Evolutionary conservation across 2,329 filamentous ascomycete species (phyloP).

Genomic region (Colletotrichum abscissum): DNA sequence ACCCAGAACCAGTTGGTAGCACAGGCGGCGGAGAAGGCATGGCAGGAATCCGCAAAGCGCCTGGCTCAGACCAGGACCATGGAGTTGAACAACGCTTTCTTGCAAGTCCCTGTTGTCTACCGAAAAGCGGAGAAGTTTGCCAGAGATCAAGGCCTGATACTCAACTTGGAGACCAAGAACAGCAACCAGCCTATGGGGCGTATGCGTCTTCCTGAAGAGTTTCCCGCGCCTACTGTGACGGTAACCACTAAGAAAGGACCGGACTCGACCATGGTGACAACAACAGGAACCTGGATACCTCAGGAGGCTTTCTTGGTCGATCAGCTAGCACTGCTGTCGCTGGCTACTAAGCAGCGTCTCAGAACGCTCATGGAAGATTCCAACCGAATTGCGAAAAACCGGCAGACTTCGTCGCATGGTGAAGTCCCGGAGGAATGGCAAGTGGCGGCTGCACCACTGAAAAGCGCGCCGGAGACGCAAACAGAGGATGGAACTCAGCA

Average conservation of each 20-base stretch:
- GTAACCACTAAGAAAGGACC: slow-evolving; percentile 67
- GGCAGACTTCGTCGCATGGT: slow-evolving; percentile 84
- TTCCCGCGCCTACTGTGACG: slow-evolving; percentile 63
- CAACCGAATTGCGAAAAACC: slow-evolving; percentile 74
- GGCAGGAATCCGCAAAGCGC: slow-evolving; percentile 72
- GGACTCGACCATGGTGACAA: slow-evolving; percentile 71
- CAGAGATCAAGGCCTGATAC: slow-evolving; percentile 64
- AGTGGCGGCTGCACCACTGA: slow-evolving; percentile 71
- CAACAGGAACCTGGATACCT: slow-evolving; percentile 77
- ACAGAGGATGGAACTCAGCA: slow-evolving; percentile 38
- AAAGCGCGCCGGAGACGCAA: slow-evolving; percentile 41
- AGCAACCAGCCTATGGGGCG: slow-evolving; percentile 56
- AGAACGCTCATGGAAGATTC: slow-evolving; percentile 83
- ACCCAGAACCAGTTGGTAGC: slow-evolving; percentile 74
- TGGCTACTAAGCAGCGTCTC: slow-evolving; percentile 84
- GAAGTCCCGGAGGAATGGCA: slow-evolving; percentile 81
- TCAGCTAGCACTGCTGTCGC: slow-evolving; percentile 83
- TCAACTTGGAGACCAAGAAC: slow-evolving; percentile 68
- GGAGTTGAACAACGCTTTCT: slow-evolving; percentile 79
- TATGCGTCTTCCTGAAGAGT: slow-evolving; percentile 61
- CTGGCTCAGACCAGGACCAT: slow-evolving; percentile 71
- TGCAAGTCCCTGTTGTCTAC: slow-evolving; percentile 72
- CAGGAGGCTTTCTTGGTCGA: slow-evolving; percentile 82
- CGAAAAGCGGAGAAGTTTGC: slow-evolving; percentile 69
- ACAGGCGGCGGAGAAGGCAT: slow-evolving; percentile 73